phyloP scores from a whole-genome alignment of 1,284 basidiomycete genomes.

The Cutaneotrichosporon cutaneum region DNA sequence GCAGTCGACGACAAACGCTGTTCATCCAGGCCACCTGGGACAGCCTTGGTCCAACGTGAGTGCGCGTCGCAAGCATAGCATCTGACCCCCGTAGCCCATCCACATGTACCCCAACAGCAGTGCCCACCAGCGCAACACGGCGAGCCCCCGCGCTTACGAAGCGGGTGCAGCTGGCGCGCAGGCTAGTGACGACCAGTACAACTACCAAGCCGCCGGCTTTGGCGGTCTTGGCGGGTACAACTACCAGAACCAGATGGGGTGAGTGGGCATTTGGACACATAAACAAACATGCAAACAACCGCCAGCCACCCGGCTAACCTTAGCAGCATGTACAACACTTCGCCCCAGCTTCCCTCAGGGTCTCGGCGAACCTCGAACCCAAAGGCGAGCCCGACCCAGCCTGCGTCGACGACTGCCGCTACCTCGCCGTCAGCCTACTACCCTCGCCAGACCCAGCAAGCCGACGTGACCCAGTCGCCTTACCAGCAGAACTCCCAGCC shows the following conservation, averaged over 20 bases:
- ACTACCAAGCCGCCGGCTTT: conserved; percentile 25
- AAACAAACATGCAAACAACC: background rate
- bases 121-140: conserved; percentile 32
- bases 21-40: conserved; percentile 24
- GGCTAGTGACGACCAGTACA: conserved; percentile 30
- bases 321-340: conserved; percentile 28
- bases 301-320: background rate
- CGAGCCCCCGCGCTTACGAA: conserved; percentile 38
- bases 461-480: conserved; percentile 21
- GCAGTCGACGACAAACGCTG: conserved; percentile 24
- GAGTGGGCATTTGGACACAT: conserved; percentile 15
- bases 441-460: conserved; percentile 15
- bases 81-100: conserved; percentile 8
- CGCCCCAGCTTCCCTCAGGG: conserved; percentile 29
- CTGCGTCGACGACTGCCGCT: conserved; percentile 24
- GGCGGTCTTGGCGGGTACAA: conserved; percentile 28
- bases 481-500: conserved; percentile 22
- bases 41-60: conserved; percentile 32
- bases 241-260: conserved; percentile 30
- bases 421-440: conserved; percentile 39
- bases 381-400: conserved; percentile 27
- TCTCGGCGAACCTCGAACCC: conserved; percentile 36
- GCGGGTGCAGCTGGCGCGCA: conserved; percentile 23
- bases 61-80: background rate
- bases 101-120: conserved; percentile 33